Conservation (phyloP, 1,139 yeast genomes). For the Pichia inconspicua region DNA sequence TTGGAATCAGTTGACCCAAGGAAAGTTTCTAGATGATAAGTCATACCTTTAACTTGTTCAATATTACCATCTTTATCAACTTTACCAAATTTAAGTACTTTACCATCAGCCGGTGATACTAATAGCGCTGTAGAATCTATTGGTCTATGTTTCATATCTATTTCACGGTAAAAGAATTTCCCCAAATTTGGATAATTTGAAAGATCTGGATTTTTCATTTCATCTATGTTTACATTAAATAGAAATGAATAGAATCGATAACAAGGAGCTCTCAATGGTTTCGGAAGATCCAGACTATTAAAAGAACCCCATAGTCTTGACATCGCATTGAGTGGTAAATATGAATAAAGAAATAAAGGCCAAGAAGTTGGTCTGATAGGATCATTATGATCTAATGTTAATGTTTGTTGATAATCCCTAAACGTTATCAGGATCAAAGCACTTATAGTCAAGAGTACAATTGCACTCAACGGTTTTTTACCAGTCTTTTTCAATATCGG, state of each 20-base stretch:
- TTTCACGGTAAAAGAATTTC: conserved; percentile 83
- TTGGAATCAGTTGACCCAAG: conserved; percentile 51
- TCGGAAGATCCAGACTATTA: conserved; percentile 75
- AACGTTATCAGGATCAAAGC: conserved; percentile 15
- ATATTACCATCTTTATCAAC: conserved; percentile 72
- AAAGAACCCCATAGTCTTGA: conserved; percentile 93
- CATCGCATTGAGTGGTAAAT: conserved; percentile 84
- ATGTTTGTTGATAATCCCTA: conserved; percentile 13
- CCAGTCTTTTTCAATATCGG: not conserved
- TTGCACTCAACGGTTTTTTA: conserved; percentile 10
- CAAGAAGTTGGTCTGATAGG: conserved; percentile 63
- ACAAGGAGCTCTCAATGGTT: conserved; percentile 82
- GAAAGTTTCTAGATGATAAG: conserved; percentile 83
- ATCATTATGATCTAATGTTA: conserved; percentile 31
- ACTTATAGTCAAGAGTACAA: conserved; percentile 11
- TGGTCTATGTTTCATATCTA: conserved; percentile 77
- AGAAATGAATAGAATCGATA: conserved; percentile 67
- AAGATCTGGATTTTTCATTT: conserved; percentile 79
- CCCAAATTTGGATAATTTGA: conserved; percentile 68
- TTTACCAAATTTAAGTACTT: conserved; percentile 74
- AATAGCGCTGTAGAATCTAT: conserved; percentile 53
- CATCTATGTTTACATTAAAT: conserved; percentile 86
- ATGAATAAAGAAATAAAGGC: conserved; percentile 82
- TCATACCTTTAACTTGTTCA: conserved; percentile 95
- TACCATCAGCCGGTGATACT: conserved; percentile 93